Percentiles rank a stretch among this genome's conserved stretches.
Conservation (phyloP, 208 protist species). For the Acanthamoeba rhysodes region DNA sequence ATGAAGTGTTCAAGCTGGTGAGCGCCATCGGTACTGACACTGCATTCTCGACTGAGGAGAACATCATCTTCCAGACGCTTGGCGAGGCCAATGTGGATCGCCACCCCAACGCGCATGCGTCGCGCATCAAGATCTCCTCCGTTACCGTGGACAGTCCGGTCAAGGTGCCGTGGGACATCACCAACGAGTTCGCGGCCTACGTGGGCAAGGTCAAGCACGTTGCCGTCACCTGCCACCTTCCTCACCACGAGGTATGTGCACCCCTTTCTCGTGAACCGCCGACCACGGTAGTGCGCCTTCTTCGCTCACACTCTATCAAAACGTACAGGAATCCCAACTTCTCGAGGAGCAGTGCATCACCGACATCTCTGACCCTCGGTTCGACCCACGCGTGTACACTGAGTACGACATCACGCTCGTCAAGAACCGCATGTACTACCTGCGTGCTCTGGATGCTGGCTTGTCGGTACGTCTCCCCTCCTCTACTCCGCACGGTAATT, state of each 20-base stretch:
- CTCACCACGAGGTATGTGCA: slow-evolving; percentile 73
- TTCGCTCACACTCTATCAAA: not conserved
- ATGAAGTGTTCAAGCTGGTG: slow-evolving; percentile 73
- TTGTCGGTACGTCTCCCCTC: slow-evolving; percentile 84
- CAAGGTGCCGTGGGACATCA: slow-evolving; percentile 90
- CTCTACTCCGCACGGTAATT: slow-evolving; percentile 24
- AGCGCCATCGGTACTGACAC: slow-evolving; percentile 82
- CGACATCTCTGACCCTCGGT: slow-evolving; percentile 64
- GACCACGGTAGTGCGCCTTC: not conserved
- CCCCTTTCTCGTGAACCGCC: no score
- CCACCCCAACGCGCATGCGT: slow-evolving; percentile 93
- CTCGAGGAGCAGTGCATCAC: slow-evolving; percentile 73
- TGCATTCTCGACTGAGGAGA: slow-evolving; percentile 78
- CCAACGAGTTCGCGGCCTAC: slow-evolving; percentile 91
- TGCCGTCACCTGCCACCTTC: slow-evolving; percentile 88
- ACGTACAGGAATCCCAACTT: slow-evolving; percentile 8
- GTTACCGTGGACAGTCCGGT: slow-evolving; percentile 92
- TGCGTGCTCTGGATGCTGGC: slow-evolving; percentile 86
- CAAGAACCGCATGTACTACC: slow-evolving; percentile 77
- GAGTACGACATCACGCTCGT: slow-evolving; percentile 77
- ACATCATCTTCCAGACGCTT: slow-evolving; percentile 72
- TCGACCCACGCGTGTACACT: slow-evolving; percentile 73
- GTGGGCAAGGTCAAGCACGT: slow-evolving; percentile 93
- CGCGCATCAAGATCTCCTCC: slow-evolving; percentile 93
- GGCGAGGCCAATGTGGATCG: slow-evolving; percentile 84